Base-by-base conservation (phyloP, 1,284 basidiomycete genomes). In the Volvariella surrecta region DNA sequence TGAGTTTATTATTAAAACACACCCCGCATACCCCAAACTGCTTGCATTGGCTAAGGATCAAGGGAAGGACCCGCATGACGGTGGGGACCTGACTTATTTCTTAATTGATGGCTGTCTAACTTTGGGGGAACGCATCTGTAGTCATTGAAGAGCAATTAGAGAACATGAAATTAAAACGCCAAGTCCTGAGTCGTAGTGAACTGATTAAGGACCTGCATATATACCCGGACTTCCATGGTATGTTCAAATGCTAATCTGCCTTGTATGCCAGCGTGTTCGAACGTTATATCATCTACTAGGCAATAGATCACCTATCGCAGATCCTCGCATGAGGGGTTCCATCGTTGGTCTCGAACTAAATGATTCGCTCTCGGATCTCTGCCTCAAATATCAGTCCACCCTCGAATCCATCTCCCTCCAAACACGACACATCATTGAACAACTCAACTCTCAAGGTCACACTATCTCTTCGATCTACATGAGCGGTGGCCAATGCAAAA, bases 361-460 rank as follows among this genome's bases (percentile, higher is more conserved):
- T 57, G 73, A 76, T 52, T 74, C 78, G 31, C 68, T 96, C 18
- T 62, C 70, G 41, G 92, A 97, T 60, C 80, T 99, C 37, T 89
- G 93, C 3, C 79, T 82, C 49, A 89, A 89, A 58, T 98, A 96
- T 68, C 82, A 91, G 55, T 78, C 92, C 39, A 89, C 94, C 0
- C 80, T 97, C 39, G 92, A 97, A 68, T 83, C 92, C 8, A 95
- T 99, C 61, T 89, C 92, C 4, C 77, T 98, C 16, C 95, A 98
- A 63, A 98, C 93, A 9, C 74, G 89, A 2, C 95, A 98, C 64
- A 98, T 99, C 59, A 72, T 99, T 45, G 89, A 94, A 56, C 76
- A 81, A 54, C 89, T 99, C 78, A 97, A 98, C 64, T 62, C 57
- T 13, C 76, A 82, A 32, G 95, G 95, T 0, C 95, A 99, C 64